phyloP scores from a whole-genome alignment of 2,329 filamentous ascomycete genomes.

The Scedosporium minutisporum region DNA sequence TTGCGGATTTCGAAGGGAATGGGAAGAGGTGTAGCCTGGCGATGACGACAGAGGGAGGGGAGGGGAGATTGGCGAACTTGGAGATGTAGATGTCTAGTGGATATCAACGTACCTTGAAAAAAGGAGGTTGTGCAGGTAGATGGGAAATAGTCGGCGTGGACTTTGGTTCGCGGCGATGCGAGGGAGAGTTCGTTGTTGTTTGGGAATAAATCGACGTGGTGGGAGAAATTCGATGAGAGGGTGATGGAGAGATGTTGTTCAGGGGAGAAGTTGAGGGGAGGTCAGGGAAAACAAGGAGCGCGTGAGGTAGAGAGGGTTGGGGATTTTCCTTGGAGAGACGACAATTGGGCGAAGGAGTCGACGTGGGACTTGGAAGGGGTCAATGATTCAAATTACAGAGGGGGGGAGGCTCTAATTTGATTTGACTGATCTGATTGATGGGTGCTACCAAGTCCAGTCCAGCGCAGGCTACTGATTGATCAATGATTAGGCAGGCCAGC shows the following conservation, averaged over 20 bases:
- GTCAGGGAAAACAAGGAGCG: slow-evolving; percentile 8
- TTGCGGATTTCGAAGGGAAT: neutral
- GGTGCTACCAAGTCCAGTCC: neutral
- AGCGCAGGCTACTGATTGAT: too few relatives aligned
- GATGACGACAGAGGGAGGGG: slow-evolving; percentile 31
- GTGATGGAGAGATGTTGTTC: slow-evolving; percentile 8
- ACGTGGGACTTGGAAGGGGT: slow-evolving; percentile 4
- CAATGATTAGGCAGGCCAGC: too few relatives aligned
- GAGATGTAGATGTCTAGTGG: neutral
- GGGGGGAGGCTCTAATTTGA: neutral
- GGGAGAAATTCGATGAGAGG: slow-evolving; percentile 6
- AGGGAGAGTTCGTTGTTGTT: neutral
- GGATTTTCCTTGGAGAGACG: slow-evolving; percentile 2
- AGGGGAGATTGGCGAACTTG: slow-evolving; percentile 17
- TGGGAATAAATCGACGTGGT: slow-evolving; percentile 1
- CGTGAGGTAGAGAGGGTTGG: slow-evolving; percentile 7
- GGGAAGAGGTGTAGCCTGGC: slow-evolving; percentile 16
- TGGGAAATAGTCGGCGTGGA: neutral
- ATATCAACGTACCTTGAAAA: slow-evolving; percentile 12
- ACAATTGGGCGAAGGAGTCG: slow-evolving; percentile 7
- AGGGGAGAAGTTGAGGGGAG: slow-evolving; percentile 5
- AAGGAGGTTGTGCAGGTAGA: neutral
- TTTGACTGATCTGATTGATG: neutral
- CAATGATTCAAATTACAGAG: neutral
- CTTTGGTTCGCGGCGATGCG: neutral